Base-by-base conservation (phyloP, 192 early-diverging fungal species). In the Coemansia erecta region DNA sequence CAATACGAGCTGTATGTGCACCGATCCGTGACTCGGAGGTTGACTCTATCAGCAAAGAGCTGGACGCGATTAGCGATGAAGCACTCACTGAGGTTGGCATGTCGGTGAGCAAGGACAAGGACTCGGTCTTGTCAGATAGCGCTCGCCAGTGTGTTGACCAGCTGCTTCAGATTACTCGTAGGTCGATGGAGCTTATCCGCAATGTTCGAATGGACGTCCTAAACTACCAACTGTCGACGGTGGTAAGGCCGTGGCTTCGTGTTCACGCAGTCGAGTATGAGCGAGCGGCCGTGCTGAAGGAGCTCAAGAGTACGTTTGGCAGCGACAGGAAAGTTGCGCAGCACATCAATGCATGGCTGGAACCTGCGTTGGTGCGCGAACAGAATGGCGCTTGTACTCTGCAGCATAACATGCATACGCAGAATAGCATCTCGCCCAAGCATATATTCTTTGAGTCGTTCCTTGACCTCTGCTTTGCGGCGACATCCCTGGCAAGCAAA, bases 191-290 rank as follows among this genome's bases (percentile, higher is more conserved):
- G 14, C 58, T 77, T 12, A 61, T 77, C 22, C 74, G 58, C 53
- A 55, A 57, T 21, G 44, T 71, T 8, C 64, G 62, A 1, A 24
- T 63, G 15, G 74, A 77, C 31, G 63, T 60, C 37, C 69, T 77
- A 23, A 77, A 77, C 55, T 58, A 71, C 41, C 68, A 70, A 41
- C 53, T 77, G 17, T 59, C 70, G 10, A 63, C 64, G 1, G 50
- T 66, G 5, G 69, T 77, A 14, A 68, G 74, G 10, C 74, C 74
- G 13, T 77, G 69, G 68, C 61, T 77, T 41, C 60, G 56, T 15
- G 22, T 45, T 14, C 74, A 77, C 19, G 68, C 64, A 1, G 61
- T 67, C 1, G 64, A 71, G 28, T 77, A 77, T 39, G 74, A 77
- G 62, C 53, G 58, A 1, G 55, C 58, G 17, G 68, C 68, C 48